These are phyloP conservation scores for Xylaria sp. DNA, from an alignment of 2,329 filamentous ascomycete genomes.

Conservation along the genomic window DNA sequence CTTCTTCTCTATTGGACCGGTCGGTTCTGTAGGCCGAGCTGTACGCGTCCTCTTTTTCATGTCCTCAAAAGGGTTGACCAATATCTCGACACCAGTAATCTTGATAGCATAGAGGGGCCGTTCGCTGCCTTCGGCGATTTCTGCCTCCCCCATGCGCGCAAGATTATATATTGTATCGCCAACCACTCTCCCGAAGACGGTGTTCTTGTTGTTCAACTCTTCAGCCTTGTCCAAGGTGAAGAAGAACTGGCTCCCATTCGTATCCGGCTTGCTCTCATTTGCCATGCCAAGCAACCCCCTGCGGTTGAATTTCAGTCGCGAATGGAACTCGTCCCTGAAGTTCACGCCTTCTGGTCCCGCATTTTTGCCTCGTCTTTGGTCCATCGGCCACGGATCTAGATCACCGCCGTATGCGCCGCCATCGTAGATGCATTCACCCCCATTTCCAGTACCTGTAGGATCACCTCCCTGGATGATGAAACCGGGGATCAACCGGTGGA, in stretches of 20 bases:
- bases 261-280: constrained; percentile 79
- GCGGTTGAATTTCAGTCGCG: constrained; percentile 90
- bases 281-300: constrained; percentile 96
- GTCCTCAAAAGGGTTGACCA: constrained; percentile 84
- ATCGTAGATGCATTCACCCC: constrained; percentile 92
- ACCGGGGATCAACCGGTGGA: constrained; percentile 90
- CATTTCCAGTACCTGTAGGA: constrained; percentile 90
- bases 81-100: constrained; percentile 77
- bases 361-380: constrained; percentile 70
- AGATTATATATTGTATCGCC: constrained; percentile 97
- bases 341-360: constrained; percentile 68
- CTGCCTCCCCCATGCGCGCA: constrained; percentile 90
- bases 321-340: constrained; percentile 89
- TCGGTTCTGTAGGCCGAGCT: constrained; percentile 61
- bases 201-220: constrained; percentile 90
- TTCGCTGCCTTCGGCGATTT: constrained; percentile 81
- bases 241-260: constrained; percentile 97
- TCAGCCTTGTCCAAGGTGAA: constrained; percentile 87
- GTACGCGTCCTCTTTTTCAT: constrained; percentile 77
- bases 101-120: constrained; percentile 87
- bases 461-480: constrained; percentile 97
- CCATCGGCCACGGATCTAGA: constrained; percentile 77
- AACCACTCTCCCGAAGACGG: constrained; percentile 89
- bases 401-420: constrained; percentile 79
- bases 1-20: constrained; percentile 60